Evolutionary conservation across 2,329 filamentous ascomycete genomes (phyloP).

Genomic region (Colletotrichum sp.): DNA sequence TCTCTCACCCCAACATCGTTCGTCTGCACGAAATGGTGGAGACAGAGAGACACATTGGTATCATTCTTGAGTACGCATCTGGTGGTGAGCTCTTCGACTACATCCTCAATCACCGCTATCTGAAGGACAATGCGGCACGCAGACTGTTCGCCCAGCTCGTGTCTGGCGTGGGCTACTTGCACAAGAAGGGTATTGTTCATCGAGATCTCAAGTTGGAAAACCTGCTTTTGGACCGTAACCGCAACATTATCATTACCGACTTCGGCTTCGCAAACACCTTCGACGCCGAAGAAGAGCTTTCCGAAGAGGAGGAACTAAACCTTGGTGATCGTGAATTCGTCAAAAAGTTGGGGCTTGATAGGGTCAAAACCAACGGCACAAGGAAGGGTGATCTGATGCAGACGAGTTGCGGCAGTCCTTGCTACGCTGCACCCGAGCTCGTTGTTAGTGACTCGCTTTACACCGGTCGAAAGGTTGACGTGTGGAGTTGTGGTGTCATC

Average conservation of each 20-base stretch:
- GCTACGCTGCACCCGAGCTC: constrained; percentile 94
- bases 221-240: constrained; percentile 89
- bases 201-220: constrained; percentile 97
- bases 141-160: constrained; percentile 94
- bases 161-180: constrained; percentile 94
- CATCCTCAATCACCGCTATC: constrained; percentile 93
- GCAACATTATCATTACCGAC: constrained; percentile 99
- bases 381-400: constrained; percentile 96
- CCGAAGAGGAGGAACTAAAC: constrained; percentile 88
- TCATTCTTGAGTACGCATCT: constrained; percentile 97
- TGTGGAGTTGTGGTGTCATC: constrained; percentile 99
- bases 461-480: constrained; percentile 96
- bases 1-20: constrained; percentile 96
- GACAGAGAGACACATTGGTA: constrained; percentile 95
- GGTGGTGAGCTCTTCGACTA: constrained; percentile 98
- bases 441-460: constrained; percentile 98
- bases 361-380: constrained; percentile 73
- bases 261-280: constrained; percentile 99
- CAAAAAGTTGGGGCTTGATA: constrained; percentile 85
- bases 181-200: constrained; percentile 98
- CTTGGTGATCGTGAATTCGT: constrained; percentile 88
- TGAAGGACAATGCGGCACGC: constrained; percentile 91
- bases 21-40: constrained; percentile 98
- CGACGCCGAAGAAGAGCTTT: constrained; percentile 84
- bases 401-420: constrained; percentile 97